phyloP scores from a whole-genome alignment of 768 basidiomycete species.

The Pleurotus eryngii region DNA sequence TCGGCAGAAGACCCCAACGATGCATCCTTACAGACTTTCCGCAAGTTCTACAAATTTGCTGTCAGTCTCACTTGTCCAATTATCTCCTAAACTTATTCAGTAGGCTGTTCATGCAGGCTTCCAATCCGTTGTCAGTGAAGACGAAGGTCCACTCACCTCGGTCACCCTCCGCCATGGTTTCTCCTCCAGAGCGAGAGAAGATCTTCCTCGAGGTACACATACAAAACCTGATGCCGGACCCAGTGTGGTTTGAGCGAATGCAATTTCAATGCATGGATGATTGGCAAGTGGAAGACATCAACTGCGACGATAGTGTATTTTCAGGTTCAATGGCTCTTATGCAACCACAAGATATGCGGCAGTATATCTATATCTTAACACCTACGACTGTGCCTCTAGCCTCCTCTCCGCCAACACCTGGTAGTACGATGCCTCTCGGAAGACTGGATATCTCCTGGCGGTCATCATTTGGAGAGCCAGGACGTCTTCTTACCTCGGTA shows the following conservation, averaged over 20 bases:
- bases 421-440: slow-evolving; percentile 77
- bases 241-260: slow-evolving; percentile 81
- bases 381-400: slow-evolving; percentile 43
- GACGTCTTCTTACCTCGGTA: slow-evolving; percentile 76
- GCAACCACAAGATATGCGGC: slow-evolving; percentile 81
- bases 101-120: slow-evolving; percentile 50
- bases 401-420: slow-evolving; percentile 55
- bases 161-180: slow-evolving; percentile 69
- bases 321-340: slow-evolving; percentile 66
- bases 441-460: slow-evolving; percentile 87
- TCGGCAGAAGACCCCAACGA: slow-evolving; percentile 50
- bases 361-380: slow-evolving; percentile 82
- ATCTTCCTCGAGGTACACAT: slow-evolving; percentile 92
- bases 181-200: slow-evolving; percentile 65
- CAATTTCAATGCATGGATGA: slow-evolving; percentile 68
- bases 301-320: slow-evolving; percentile 45
- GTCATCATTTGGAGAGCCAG: slow-evolving; percentile 82
- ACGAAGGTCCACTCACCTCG: slow-evolving; percentile 84
- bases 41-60: slow-evolving; percentile 90
- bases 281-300: slow-evolving; percentile 59
- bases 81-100: neutral
- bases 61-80: slow-evolving; percentile 41
- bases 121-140: slow-evolving; percentile 93
- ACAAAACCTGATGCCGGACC: slow-evolving; percentile 78
- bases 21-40: slow-evolving; percentile 62